Evolutionary conservation across 2,329 filamentous ascomycete genomes (phyloP), one percentile per base, ranked within the genome.

Genomic region (Penicillium sp.): DNA sequence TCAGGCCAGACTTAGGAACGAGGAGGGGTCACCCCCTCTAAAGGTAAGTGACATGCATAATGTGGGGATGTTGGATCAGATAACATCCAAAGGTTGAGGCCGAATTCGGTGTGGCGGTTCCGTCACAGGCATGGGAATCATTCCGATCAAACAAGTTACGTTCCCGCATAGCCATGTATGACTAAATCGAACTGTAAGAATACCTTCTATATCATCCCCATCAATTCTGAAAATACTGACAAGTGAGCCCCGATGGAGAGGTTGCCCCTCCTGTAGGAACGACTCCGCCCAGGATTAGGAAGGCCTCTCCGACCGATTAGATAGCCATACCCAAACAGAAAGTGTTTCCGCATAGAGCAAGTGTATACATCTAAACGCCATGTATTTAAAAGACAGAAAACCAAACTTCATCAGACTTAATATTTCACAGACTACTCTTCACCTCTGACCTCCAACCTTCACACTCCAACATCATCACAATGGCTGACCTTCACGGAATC

Each of bases 401-500:
- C 16, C 7, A 35, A 14, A 21, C 46, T 22, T 1, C 27, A 31
- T 29, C n/a, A n/a, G 33, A 49, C 19, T 24, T 24, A 3, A 35
- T 14, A 37, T 9, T 13, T 31, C n/a, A 21, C 24, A 47, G 1
- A 29, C 11, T 10, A 45, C 5, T 8, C 5, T 27, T 14, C 11
- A 45, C 8, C 43, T 35, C 29, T 1, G 2, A 44, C 27, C 26
- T 27, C 13, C 16, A 46, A 31, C 11, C 39, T 9, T 24, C 48
- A 22, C 11, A 16, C 21, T 10, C 19, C 13, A 24, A 42, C 31
- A 31, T 16, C 37, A 44, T 11, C 37, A 52, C 54, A 47, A 67
- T 68, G 54, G 48, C 63, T 44, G 33, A 54, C 19, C 65, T 70
- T 47, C 52, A 54, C 42, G 80, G 79, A 59, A 79, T 82, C 56